phyloP scores from a whole-genome alignment of 2,329 filamentous ascomycete genomes.

The Colletotrichum salicis region DNA sequence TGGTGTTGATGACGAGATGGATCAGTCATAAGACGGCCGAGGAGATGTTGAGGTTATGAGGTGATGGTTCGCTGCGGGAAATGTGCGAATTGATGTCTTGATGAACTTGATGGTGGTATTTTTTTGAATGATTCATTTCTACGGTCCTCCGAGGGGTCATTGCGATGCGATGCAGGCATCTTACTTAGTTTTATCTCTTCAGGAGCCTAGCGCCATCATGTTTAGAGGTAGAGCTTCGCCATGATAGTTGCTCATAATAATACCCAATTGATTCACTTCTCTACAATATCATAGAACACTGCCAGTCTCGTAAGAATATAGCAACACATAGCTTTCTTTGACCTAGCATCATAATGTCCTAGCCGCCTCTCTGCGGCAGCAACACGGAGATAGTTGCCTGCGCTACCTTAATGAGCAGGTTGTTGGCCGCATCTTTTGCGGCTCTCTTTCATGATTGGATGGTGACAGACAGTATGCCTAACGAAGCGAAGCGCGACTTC shows the following conservation, averaged over 20 bases:
- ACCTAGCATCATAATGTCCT: background rate
- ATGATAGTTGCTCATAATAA: background rate
- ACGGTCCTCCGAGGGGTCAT: background rate
- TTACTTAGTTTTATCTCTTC: background rate
- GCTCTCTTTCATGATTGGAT: background rate
- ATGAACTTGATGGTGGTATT: background rate
- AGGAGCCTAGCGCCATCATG: background rate
- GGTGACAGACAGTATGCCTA: too few species aligned
- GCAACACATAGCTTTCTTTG: background rate
- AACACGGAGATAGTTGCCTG: too few species aligned
- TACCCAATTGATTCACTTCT: background rate
- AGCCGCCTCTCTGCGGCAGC: background rate
- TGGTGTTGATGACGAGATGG: background rate
- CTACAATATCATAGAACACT: background rate
- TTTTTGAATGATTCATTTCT: background rate
- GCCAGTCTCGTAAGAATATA: background rate
- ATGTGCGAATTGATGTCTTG: background rate
- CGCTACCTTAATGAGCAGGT: too few species aligned
- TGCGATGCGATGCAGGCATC: background rate
- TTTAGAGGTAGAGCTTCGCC: background rate
- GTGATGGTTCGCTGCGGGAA: too few species aligned
- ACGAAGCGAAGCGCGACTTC: too few species aligned
- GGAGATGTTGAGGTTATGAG: too few species aligned
- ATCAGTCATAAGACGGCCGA: background rate
- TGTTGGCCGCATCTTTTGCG: too few species aligned